Evolutionary conservation across 179 eudicot genomes (phyloP), one percentile per base, ranked within the genome.

Genomic region (Spergularia azorica): DNA sequence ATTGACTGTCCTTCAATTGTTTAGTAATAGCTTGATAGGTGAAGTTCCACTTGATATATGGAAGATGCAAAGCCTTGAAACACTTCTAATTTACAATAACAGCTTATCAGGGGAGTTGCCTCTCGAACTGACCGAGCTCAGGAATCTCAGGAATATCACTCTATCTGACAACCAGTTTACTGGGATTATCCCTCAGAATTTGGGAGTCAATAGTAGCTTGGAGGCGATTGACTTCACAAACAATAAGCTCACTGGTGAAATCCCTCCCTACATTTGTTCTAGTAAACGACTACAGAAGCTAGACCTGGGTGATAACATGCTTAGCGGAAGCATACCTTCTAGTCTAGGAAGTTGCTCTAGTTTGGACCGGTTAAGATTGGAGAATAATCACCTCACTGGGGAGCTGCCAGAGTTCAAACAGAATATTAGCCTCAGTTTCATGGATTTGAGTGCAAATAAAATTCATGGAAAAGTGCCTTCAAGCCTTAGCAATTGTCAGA

Each of bases 231-330:
- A 93, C 18, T 81, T 93, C 77, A 88, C 96, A 0, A 83, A 84
- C 70, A 93, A 93, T 63, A 80, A 76, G 50, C 91, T 93, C 79
- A 77, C 81, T 3, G 92, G 94, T 52, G 80, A 79, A 76, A 86
- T 93, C 43, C 96, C 97, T 0, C 90, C 89, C 12, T 84, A 81
- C 65, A 80, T 94, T 72, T 92, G 94, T 76, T 83, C 74, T 66
- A 55, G 82, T 36, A 87, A 87, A 73, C 79, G 80, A 71, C 66
- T 93, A 68, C 64, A 63, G 70, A 74, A 18, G 77, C 82, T 91
- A 36, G 72, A 73, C 41, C 68, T 93, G 85, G 94, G 94, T 36
- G 21, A 57, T 2, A 93, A 93, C 80, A 74, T 50, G 83, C 83
- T 91, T 39, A 76, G 73, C 83, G 97, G 96, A 76, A 76, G 85